Base-by-base conservation (phyloP, 176 grass and related monocot species). In the Leersia perrieri region DNA sequence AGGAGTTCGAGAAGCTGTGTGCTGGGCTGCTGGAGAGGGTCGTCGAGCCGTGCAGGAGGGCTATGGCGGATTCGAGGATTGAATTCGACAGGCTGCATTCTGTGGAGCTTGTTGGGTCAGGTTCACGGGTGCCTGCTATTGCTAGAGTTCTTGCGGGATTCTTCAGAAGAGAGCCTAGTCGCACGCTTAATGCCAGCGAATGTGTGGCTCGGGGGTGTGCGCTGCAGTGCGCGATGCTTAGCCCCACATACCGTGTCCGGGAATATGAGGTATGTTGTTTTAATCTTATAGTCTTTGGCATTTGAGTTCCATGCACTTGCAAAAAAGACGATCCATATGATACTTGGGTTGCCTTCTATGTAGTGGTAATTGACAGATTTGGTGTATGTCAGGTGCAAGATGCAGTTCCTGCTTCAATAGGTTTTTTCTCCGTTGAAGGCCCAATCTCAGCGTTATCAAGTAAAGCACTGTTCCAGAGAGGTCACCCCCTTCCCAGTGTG, bases 61-160 rank as follows among this genome's bases (percentile, higher is more conserved):
- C 93, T 0, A 35, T 99, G 61, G 61, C n/a, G 0, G 47, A 84
- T 68, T 79, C 96, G 2, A 76, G 82, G 47, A 81, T 93, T 34
- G 84, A 53, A 61, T 14, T 82, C 30, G 90, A 95, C 31, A 82
- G n/a, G 76, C 67, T 99, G 65, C 87, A 84, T 83, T 90, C 90
- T 18, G 88, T 99, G 40, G 93, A 99, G 86, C 92, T 99, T 40
- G 90, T 99, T 35, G 96, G 96, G 6, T 99, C 96, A n/a, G 96
- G 96, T 35, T 99, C 93, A 47, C 84, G 96, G 22, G 82, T 99
- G 12, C 96, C 96, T 3, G 79, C 88, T 40, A 91, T 99, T 84
- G 88, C 77, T 28, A 90, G 84, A 80, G 76, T 99, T 57, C 86
- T 99, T 27, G 66, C 90, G 3, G 90, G 77, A 29, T 99, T 93